phyloP scores from a whole-genome alignment of 805 yeast genomes.

The Dipodascopsis uninucleata region DNA sequence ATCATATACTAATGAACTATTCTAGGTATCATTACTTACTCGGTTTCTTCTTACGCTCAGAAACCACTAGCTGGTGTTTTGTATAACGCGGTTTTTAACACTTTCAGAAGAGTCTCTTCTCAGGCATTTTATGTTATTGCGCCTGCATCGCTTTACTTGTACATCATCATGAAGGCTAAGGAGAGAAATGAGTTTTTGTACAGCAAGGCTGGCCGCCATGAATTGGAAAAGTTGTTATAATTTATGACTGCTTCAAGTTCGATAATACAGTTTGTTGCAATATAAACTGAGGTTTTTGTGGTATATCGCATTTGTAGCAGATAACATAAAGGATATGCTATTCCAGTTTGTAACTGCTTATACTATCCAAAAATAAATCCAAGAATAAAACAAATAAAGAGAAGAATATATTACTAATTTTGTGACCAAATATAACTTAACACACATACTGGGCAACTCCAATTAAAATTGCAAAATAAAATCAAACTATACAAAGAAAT shows the following conservation, averaged over 20 bases:
- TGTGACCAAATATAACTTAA: no score
- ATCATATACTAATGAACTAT: not conserved
- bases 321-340: no score
- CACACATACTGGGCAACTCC: no score
- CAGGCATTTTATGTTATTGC: slow-evolving; percentile 74
- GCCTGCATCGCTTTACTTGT: slow-evolving; percentile 80
- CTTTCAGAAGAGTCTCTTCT: slow-evolving; percentile 86
- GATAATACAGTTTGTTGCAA: not conserved
- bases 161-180: slow-evolving; percentile 81
- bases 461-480: no score
- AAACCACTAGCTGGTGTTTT: slow-evolving; percentile 83
- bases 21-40: slow-evolving; percentile 57
- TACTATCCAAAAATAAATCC: no score
- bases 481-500: no score
- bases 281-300: no score
- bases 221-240: slow-evolving; percentile 56
- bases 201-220: slow-evolving; percentile 97
- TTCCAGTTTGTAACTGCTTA: no score
- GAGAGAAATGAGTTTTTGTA: slow-evolving; percentile 77
- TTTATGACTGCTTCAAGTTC: not conserved
- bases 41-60: slow-evolving; percentile 92
- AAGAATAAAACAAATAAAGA: no score
- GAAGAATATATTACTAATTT: no score
- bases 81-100: slow-evolving; percentile 84
- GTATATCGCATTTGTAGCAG: no score